Evolutionary conservation across 75 land plant species (phyloP).

Genomic region (Azolla pinnata): DNA sequence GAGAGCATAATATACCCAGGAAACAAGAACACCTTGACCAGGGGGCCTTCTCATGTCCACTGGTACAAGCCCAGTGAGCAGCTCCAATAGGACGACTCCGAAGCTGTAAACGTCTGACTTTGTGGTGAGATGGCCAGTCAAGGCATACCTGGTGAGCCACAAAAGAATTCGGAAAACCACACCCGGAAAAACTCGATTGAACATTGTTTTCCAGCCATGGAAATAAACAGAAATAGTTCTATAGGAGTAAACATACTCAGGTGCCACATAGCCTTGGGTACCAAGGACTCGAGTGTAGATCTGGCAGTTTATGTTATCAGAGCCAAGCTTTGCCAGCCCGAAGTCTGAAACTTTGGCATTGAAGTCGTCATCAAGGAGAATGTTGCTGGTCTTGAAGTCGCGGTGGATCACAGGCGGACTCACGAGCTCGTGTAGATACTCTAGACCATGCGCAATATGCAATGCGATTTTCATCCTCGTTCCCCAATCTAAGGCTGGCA

Average conservation of each 20-base stretch:
- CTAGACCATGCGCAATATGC: constrained; percentile 63
- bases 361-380: constrained; percentile 53
- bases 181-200: background rate
- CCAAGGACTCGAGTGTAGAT: constrained; percentile 55
- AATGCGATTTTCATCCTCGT: constrained; percentile 60
- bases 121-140: constrained; percentile 74
- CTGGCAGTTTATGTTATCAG: constrained; percentile 69
- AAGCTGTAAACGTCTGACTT: constrained; percentile 92
- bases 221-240: background rate
- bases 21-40: constrained; percentile 66
- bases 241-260: constrained; percentile 47
- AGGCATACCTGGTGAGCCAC: constrained; percentile 49
- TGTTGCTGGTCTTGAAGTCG: constrained; percentile 65
- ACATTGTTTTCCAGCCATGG: too few relatives aligned
- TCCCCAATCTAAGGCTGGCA: constrained; percentile 47
- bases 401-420: constrained; percentile 63
- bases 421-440: constrained; percentile 64
- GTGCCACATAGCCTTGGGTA: constrained; percentile 73
- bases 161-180: background rate
- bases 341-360: constrained; percentile 77
- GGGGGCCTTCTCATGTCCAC: constrained; percentile 58
- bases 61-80: constrained; percentile 71
- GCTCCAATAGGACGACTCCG: constrained; percentile 77
- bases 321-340: constrained; percentile 67
- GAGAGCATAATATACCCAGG: constrained; percentile 46